Conservation (phyloP, 306 rosid genomes). For the Malus sylvestris region DNA sequence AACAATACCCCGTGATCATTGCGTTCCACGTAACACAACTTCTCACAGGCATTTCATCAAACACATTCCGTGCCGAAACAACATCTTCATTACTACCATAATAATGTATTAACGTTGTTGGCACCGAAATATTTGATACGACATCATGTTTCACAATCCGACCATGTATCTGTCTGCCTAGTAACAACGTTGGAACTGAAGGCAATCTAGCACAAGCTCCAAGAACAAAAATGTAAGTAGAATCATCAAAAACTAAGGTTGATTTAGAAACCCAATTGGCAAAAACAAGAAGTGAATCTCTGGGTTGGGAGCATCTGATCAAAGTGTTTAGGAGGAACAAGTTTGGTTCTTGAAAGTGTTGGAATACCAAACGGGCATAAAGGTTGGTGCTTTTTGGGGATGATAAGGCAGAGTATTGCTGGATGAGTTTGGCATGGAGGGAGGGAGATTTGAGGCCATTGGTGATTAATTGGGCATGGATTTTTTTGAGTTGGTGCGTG, state of each 20-base stretch:
- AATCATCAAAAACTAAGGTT: conserved; percentile 38
- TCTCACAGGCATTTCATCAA: conserved; percentile 61
- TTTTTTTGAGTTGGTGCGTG: conserved; percentile 34
- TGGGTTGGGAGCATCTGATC: conserved; percentile 51
- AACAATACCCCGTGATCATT: conserved; percentile 62
- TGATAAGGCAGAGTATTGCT: conserved; percentile 34
- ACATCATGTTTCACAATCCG: conserved; percentile 40
- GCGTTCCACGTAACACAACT: conserved; percentile 65
- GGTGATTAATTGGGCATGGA: conserved; percentile 56
- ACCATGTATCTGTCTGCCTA: conserved; percentile 53
- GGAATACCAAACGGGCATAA: conserved; percentile 43
- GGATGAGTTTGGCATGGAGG: conserved; percentile 44
- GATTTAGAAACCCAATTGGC: conserved; percentile 36
- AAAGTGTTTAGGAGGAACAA: conserved; percentile 60
- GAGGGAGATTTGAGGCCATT: conserved; percentile 47
- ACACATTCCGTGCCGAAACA: conserved; percentile 48
- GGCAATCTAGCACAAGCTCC: conserved; percentile 76
- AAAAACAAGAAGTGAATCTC: conserved; percentile 38
- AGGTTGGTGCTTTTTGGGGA: conserved; percentile 18
- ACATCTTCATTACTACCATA: conserved; percentile 54
- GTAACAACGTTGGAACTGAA: conserved; percentile 36
- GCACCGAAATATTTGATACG: conserved; percentile 40
- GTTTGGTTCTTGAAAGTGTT: conserved; percentile 24
- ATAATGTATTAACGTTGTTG: conserved; percentile 50
- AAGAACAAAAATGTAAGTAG: conserved; percentile 50